Evolutionary conservation across 192 early-diverging fungal genomes (phyloP).

Genomic region (Cetraspora pellucida): DNA sequence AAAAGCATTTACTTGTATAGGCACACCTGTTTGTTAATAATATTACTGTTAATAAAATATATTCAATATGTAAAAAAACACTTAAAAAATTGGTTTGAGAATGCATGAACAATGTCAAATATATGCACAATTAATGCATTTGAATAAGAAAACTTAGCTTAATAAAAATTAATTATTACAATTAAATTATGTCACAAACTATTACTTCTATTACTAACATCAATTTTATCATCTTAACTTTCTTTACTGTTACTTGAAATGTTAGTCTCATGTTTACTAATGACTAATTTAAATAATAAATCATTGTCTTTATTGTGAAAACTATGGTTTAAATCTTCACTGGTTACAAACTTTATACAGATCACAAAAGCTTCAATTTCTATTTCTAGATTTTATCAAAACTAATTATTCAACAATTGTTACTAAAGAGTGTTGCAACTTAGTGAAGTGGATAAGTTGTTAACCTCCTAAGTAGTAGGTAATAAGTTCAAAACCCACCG

Average conservation of each 20-base stretch:
- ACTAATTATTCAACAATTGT: background rate
- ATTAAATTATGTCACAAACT: no score
- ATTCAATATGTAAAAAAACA: background rate
- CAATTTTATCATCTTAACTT: background rate
- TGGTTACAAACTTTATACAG: no score
- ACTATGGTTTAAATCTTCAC: no score
- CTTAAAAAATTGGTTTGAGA: background rate
- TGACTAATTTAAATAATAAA: background rate
- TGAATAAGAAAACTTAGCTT: background rate
- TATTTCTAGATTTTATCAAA: background rate
- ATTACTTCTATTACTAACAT: background rate
- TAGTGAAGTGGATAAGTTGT: no score
- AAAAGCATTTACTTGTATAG: no score
- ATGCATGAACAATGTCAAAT: background rate
- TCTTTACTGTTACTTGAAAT: constrained; percentile 7
- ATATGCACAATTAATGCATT: background rate
- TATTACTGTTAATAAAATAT: background rate
- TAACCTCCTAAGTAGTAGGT: no score
- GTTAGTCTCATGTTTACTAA: background rate
- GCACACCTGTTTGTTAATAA: no score
- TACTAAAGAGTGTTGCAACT: no score
- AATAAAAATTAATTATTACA: background rate
- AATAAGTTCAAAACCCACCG: no score
- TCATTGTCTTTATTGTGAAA: background rate
- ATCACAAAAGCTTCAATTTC: background rate